Evolutionary conservation across 1,284 basidiomycete species (phyloP), one percentile per base, ranked within the genome.

Genomic region (Phellopilus nigrolimitatus): DNA sequence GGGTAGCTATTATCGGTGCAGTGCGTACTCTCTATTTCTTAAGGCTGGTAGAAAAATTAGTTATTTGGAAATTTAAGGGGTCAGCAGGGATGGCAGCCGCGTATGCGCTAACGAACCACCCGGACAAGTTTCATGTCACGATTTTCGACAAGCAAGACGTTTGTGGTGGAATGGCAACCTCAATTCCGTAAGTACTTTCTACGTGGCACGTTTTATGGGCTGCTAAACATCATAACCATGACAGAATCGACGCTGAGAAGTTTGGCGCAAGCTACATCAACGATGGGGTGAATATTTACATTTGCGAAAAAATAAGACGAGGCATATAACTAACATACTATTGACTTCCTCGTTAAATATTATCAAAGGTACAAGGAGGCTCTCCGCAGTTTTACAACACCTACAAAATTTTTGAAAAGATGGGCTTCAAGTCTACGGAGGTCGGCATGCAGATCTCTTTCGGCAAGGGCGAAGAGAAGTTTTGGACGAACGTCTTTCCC

Each of bases 401-500:
- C 0, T 74, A 78, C 59, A 71, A 75, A 27, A 72, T 79, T 61
- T 81, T 83, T 58, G 67, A 78, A 42, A 71, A 73, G 58, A 68
- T 76, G 7, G 80, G 80, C 0, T 79, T 74, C 55, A 69, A 72
- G 38, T 72, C 73, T 1, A 67, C 67, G 19, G 72, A 75, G 49
- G 79, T 84, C 41, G 78, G 74, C 27, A 74, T 84, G 65, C 79
- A 83, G 61, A 79, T 83, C 19, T 79, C 76, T 46, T 84, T 84
- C 61, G 80, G 81, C 36, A 78, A 78, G 54, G 79, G 74, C 49
- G 71, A 70, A 49, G 70, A 72, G 56, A 62, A 66, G n/a, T 84
- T 84, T 61, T 86, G 81, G 82, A 75, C 76, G 49, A 84, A 84
- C 60, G 72, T 82, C 48, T 84, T 80, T 62, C 80, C 82, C 3